Evolutionary conservation across 495 filamentous ascomycete genomes (phyloP).

Genomic region (Penicillium cataractarum): DNA sequence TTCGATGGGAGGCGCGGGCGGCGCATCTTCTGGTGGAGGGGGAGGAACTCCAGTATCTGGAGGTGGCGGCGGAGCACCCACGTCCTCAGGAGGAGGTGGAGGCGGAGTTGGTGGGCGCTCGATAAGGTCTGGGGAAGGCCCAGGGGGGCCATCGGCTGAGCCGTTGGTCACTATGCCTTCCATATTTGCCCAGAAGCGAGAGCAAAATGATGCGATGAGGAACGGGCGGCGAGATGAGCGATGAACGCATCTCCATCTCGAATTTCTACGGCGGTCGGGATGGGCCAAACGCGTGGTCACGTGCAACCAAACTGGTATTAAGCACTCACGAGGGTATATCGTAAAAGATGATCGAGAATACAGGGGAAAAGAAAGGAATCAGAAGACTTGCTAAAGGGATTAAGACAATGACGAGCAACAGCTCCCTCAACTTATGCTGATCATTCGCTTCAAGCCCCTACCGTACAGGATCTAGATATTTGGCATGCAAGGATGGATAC

Average conservation of each 20-base stretch:
- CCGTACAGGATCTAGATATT: neutral
- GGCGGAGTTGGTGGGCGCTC: conserved; percentile 51
- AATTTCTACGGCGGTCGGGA: conserved; percentile 36
- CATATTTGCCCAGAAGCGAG: conserved; percentile 25
- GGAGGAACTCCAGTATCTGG: conserved; percentile 57
- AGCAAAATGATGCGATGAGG: conserved; percentile 2
- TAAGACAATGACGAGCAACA: no score
- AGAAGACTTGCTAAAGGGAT: no score
- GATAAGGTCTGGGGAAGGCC: conserved; percentile 42
- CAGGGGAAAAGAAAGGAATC: no score
- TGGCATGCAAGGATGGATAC: neutral
- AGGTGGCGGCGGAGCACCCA: conserved; percentile 47
- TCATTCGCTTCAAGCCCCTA: no score
- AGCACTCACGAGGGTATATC: neutral
- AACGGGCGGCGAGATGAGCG: conserved; percentile 16
- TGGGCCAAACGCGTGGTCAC: conserved; percentile 25
- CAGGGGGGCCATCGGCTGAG: conserved; percentile 21
- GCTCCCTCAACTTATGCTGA: no score
- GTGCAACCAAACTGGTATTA: no score
- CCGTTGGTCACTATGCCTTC: conserved; percentile 33
- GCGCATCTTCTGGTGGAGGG: conserved; percentile 39
- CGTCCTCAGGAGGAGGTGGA: conserved; percentile 58
- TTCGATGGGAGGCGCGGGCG: conserved; percentile 41
- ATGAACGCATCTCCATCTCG: conserved; percentile 23
- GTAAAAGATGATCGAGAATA: neutral